These are phyloP conservation scores for Pterothamnion heteromorphum DNA, from an alignment of 31 red algal genomes.

Conservation along the genomic window DNA sequence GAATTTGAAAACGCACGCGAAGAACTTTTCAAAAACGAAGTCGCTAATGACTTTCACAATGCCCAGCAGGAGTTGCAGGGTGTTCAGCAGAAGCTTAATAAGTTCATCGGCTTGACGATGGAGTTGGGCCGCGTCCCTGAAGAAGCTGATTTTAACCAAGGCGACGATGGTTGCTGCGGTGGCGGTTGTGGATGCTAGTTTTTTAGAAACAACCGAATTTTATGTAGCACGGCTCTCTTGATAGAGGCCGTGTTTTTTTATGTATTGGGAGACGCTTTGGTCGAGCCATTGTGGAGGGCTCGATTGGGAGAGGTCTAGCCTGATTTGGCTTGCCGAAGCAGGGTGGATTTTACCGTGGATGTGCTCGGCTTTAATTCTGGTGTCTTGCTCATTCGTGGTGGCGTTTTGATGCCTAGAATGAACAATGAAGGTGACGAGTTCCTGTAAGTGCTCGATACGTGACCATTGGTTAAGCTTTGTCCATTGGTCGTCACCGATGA, in stretches of 20 bases:
- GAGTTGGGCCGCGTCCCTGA: slow-evolving; percentile 20
- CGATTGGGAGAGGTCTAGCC: background rate
- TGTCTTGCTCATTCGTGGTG: too few relatives aligned
- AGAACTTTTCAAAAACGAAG: background rate
- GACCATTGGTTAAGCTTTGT: background rate
- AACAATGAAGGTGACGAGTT: background rate
- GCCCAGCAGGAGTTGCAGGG: slow-evolving; percentile 8
- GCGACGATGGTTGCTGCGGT: slow-evolving; percentile 8
- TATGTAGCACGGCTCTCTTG: background rate
- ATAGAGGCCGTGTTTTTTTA: background rate
- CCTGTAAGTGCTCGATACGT: background rate
- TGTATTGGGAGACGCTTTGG: background rate
- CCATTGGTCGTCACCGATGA: slow-evolving; percentile 11
- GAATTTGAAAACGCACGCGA: slow-evolving; percentile 37
- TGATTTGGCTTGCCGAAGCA: background rate
- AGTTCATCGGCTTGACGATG: background rate
- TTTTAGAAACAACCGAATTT: too few relatives aligned
- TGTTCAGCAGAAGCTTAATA: background rate
- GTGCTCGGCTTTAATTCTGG: too few relatives aligned
- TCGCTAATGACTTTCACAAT: background rate
- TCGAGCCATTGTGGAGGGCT: background rate
- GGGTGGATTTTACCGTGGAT: too few relatives aligned
- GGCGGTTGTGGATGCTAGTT: slow-evolving; percentile 8
- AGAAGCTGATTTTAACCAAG: background rate
- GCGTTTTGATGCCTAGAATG: background rate